Conservation (phyloP, 345 rosid species). For the Corchorus olitorius region DNA sequence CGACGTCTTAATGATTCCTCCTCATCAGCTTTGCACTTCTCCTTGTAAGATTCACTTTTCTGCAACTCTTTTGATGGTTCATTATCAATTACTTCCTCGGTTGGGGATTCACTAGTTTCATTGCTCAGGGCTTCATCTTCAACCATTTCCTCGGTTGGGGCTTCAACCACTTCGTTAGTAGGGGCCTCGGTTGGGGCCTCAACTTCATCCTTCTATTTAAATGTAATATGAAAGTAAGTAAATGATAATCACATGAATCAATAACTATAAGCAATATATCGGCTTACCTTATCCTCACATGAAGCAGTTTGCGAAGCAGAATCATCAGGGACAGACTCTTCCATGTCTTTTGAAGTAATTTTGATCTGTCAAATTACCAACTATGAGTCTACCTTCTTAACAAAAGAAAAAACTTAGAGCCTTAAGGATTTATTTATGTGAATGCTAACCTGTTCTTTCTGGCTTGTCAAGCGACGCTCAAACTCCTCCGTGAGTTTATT, state of each 20-base stretch:
- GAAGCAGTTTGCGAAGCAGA: slow-evolving; percentile 33
- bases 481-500: slow-evolving; percentile 79
- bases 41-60: slow-evolving; percentile 21
- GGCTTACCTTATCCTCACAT: slow-evolving; percentile 37
- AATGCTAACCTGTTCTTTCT: slow-evolving; percentile 55
- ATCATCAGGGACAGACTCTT: slow-evolving; percentile 24
- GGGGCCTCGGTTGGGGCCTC: slow-evolving; percentile 1
- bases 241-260: background rate
- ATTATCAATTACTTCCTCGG: slow-evolving; percentile 32
- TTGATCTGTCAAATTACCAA: slow-evolving; percentile 43
- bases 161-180: slow-evolving; percentile 16
- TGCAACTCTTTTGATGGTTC: slow-evolving; percentile 23
- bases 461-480: slow-evolving; percentile 64
- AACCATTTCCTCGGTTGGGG: slow-evolving; percentile 22
- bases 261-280: background rate
- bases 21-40: slow-evolving; percentile 4
- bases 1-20: slow-evolving; percentile 18
- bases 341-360: slow-evolving; percentile 37
- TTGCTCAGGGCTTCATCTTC: slow-evolving; percentile 25
- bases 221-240: background rate
- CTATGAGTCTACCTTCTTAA: slow-evolving; percentile 11
- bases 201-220: slow-evolving; percentile 12
- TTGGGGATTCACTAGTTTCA: slow-evolving; percentile 16
- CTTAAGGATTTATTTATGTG: background rate
- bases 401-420: slow-evolving; percentile 17